These are phyloP conservation scores for Colletotrichum sp. DNA, from an alignment of 2,329 filamentous ascomycete genomes.

Conservation along the genomic window DNA sequence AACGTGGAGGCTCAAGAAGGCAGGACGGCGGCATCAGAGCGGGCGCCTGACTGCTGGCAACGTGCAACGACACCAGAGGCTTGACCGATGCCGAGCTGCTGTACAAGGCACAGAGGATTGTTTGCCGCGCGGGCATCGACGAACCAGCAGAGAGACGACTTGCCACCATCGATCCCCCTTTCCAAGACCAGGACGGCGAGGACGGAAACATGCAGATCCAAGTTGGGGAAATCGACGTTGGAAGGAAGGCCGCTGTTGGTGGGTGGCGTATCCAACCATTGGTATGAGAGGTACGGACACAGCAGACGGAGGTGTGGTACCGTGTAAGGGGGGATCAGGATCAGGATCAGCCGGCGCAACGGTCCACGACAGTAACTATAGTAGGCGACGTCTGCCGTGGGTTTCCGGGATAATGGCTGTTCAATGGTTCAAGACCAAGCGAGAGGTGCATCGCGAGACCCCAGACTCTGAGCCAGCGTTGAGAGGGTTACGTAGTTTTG, in stretches of 20 bases:
- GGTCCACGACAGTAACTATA: not conserved
- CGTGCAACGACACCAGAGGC: not conserved
- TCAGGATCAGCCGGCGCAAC: not conserved
- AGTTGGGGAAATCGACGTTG: not conserved
- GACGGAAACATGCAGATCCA: constrained; percentile 6
- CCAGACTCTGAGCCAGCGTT: not conserved
- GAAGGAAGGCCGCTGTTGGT: not conserved
- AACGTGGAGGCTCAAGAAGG: constrained; percentile 11
- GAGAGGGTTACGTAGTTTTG: not conserved
- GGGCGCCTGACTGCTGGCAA: not conserved
- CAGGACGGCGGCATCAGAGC: constrained; percentile 14
- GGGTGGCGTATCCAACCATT: not conserved
- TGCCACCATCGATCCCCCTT: constrained; percentile 1
- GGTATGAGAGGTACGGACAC: not conserved
- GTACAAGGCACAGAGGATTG: not conserved
- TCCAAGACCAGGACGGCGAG: not conserved
- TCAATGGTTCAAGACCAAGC: not conserved
- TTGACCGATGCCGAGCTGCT: not conserved
- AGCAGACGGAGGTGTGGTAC: not conserved
- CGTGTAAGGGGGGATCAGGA: not conserved
- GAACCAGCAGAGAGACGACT: not conserved
- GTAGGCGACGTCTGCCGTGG: not conserved
- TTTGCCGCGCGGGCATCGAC: not conserved
- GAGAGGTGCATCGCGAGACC: not conserved
- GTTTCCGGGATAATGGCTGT: not conserved